A percentile compares a stretch with the other conserved stretches of the same genome.
Conservation (phyloP, 2,329 filamentous ascomycete genomes). For the Metarhizium sp. region DNA sequence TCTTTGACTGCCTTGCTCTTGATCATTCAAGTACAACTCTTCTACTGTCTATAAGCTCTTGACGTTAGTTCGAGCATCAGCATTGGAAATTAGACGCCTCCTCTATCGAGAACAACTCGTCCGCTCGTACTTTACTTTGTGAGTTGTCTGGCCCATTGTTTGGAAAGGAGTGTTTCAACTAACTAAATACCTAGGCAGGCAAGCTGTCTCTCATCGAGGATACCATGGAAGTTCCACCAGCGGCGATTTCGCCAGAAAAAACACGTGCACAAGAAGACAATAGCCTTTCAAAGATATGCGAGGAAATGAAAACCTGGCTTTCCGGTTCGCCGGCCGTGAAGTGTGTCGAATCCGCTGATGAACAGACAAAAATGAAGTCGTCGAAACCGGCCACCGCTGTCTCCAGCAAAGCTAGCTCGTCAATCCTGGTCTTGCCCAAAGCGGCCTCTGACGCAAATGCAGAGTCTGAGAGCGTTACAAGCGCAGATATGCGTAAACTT, state of each 20-base stretch:
- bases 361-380: background rate
- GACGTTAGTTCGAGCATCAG: background rate
- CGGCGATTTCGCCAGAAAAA: background rate
- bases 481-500: background rate
- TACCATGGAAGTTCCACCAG: background rate
- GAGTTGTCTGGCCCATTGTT: background rate
- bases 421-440: background rate
- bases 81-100: too few relatives aligned
- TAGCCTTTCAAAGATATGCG: slow-evolving; percentile 1
- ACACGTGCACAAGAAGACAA: background rate
- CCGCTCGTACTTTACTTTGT: background rate
- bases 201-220: background rate
- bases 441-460: background rate
- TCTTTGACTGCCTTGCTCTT: too few relatives aligned
- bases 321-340: background rate
- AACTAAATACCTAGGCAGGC: too few relatives aligned
- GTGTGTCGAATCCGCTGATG: background rate
- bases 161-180: background rate
- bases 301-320: slow-evolving; percentile 5
- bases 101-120: too few relatives aligned
- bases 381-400: background rate
- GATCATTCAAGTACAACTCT: background rate
- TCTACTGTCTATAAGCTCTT: background rate
- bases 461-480: background rate
- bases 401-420: background rate